A percentile compares a stretch with the other conserved stretches of the same genome.
phyloP scores from a whole-genome alignment of 345 rosid genomes.

The Ceriops decandra region DNA sequence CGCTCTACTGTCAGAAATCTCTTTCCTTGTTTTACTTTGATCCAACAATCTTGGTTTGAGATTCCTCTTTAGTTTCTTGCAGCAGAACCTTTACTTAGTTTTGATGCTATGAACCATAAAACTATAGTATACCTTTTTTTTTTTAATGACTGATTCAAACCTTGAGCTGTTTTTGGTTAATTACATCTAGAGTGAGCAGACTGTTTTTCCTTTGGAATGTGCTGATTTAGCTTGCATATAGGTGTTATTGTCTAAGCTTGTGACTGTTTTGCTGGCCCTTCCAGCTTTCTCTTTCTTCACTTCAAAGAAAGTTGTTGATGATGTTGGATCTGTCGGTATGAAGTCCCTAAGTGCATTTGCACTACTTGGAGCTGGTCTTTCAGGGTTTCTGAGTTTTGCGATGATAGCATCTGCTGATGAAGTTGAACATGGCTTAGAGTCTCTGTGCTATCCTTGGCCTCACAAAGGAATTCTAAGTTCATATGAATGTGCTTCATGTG shows the following conservation, averaged over 20 bases:
- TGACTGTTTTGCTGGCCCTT: conserved; percentile 43
- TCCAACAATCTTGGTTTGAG: background rate
- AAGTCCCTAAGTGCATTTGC: conserved; percentile 59
- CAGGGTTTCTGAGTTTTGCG: conserved; percentile 75
- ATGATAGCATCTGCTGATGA: conserved; percentile 88
- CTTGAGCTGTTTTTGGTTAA: background rate
- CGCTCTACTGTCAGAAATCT: conserved; percentile 49
- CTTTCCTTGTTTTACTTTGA: background rate
- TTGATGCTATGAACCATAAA: background rate
- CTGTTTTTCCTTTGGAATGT: background rate
- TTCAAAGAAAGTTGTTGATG: conserved; percentile 63
- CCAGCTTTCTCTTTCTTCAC: conserved; percentile 49
- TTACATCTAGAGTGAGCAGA: background rate
- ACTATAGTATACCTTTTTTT: background rate
- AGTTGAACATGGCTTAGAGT: conserved; percentile 88
- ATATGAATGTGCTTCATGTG: conserved; percentile 97
- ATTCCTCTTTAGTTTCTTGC: background rate
- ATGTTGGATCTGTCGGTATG: conserved; percentile 49
- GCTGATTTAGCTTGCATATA: background rate
- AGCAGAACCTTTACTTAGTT: background rate
- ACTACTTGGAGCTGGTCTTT: conserved; percentile 80
- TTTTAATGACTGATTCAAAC: background rate
- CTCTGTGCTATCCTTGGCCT: conserved; percentile 96
- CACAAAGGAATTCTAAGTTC: conserved; percentile 95
- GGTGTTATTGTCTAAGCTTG: conserved; percentile 1